Percentiles rank a stretch among this genome's conserved stretches.
Evolutionary conservation across 257 asterid genomes (phyloP).

Genomic region (Asclepias syriaca): DNA sequence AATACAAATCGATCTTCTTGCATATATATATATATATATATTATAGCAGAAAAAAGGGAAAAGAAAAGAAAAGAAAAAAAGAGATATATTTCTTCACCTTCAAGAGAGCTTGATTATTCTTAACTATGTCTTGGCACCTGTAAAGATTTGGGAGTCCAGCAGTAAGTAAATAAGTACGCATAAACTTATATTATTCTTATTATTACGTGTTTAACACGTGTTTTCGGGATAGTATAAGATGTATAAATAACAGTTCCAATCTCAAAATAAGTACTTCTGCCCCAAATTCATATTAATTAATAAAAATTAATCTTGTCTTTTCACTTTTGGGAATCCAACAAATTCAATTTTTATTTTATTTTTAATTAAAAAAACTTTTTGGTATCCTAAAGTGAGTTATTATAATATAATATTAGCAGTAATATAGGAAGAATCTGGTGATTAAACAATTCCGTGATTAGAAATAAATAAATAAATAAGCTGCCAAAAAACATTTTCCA

Average conservation of each 20-base stretch:
- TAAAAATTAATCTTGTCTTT: too few relatives aligned
- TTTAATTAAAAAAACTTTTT: background rate
- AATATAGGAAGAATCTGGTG: background rate
- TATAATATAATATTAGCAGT: background rate
- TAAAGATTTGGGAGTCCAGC: background rate
- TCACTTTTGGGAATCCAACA: background rate
- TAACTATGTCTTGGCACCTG: constrained; percentile 4
- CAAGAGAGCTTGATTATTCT: background rate
- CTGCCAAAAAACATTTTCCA: constrained; percentile 5
- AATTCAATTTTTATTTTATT: too few relatives aligned
- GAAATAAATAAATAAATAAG: background rate
- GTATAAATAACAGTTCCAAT: too few relatives aligned
- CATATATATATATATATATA: background rate
- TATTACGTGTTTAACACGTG: too few relatives aligned
- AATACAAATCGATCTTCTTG: background rate
- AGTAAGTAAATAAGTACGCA: background rate
- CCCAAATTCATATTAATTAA: too few relatives aligned
- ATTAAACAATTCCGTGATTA: background rate
- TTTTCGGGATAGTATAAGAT: too few relatives aligned
- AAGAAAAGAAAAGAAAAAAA: too few relatives aligned
- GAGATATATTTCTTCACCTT: background rate
- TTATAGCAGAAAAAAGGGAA: background rate
- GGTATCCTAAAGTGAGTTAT: constrained; percentile 3
- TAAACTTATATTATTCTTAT: too few relatives aligned
- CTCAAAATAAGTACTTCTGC: too few relatives aligned